Conservation (phyloP, 2,329 filamentous ascomycete genomes). For the Arthrobotrys entomopaga region DNA sequence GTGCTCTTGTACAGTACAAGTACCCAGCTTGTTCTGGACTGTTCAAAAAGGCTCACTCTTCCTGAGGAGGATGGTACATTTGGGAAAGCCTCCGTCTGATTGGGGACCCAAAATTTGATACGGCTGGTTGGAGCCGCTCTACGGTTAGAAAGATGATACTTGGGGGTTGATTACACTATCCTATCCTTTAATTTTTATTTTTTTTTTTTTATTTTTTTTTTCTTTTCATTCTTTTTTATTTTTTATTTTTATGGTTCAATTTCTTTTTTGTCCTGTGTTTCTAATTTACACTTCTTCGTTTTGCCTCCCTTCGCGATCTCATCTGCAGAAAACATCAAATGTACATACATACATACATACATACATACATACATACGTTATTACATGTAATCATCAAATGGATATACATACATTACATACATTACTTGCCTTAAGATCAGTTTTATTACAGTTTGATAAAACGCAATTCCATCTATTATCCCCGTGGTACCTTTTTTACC, state of each 20-base stretch:
- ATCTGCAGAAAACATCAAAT: slow-evolving; percentile 42
- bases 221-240: too few relatives aligned
- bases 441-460: slow-evolving; percentile 41
- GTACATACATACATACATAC: too few relatives aligned
- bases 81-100: slow-evolving; percentile 53
- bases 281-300: slow-evolving; percentile 3
- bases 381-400: too few relatives aligned
- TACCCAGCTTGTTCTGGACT: slow-evolving; percentile 48
- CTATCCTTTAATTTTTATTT: slow-evolving; percentile 29
- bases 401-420: too few relatives aligned
- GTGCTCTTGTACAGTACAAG: slow-evolving; percentile 38
- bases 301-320: slow-evolving; percentile 51
- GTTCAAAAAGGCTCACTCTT: slow-evolving; percentile 54
- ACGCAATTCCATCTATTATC: slow-evolving; percentile 36
- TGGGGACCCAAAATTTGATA: slow-evolving; percentile 55
- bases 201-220: background rate
- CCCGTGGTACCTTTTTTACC: slow-evolving; percentile 50
- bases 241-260: background rate
- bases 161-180: slow-evolving; percentile 42
- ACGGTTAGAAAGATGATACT: slow-evolving; percentile 52
- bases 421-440: slow-evolving; percentile 33
- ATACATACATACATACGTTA: too few relatives aligned
- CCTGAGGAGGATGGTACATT: slow-evolving; percentile 55
- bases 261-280: too few relatives aligned
- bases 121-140: slow-evolving; percentile 54